These are phyloP conservation scores for Tolypocladium amazonense DNA, from an alignment of 2,329 filamentous ascomycete species.

Conservation along the genomic window DNA sequence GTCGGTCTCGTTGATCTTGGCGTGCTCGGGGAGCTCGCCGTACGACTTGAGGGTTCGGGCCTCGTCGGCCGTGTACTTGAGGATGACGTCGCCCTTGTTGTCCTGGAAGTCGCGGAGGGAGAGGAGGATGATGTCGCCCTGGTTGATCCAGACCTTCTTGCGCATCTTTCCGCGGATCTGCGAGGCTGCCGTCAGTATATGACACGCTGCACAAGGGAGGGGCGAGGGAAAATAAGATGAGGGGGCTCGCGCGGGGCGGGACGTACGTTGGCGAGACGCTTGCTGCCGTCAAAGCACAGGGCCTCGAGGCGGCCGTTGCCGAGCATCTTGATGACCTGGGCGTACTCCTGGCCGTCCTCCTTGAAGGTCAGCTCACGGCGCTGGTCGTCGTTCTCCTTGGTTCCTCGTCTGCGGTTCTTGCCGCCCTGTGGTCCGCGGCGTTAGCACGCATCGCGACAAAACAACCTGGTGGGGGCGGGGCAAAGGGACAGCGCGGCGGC, in stretches of 20 bases:
- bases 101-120: slow-evolving; percentile 89
- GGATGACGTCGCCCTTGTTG: slow-evolving; percentile 92
- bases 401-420: slow-evolving; percentile 96
- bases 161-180: slow-evolving; percentile 78
- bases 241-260: not conserved
- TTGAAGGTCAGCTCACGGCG: slow-evolving; percentile 99
- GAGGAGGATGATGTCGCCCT: slow-evolving; percentile 85
- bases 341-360: slow-evolving; percentile 77
- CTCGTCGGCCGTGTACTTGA: slow-evolving; percentile 95
- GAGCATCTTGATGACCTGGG: slow-evolving; percentile 69
- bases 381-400: slow-evolving; percentile 99
- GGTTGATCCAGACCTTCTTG: slow-evolving; percentile 99
- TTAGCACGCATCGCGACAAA: slow-evolving; percentile 1
- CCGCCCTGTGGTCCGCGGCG: slow-evolving; percentile 56
- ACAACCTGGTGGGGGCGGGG: slow-evolving; percentile 18
- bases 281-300: slow-evolving; percentile 78
- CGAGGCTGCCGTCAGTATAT: not conserved
- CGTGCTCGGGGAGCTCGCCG: slow-evolving; percentile 90
- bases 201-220: not conserved
- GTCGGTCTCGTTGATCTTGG: slow-evolving; percentile 99
- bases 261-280: slow-evolving; percentile 30
- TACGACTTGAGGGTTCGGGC: slow-evolving; percentile 92
- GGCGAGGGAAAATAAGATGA: not conserved
- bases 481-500: slow-evolving; percentile 3
- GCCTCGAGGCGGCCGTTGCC: slow-evolving; percentile 91